phyloP scores from a whole-genome alignment of 305 asterid species.

The Solanum hybrid region DNA sequence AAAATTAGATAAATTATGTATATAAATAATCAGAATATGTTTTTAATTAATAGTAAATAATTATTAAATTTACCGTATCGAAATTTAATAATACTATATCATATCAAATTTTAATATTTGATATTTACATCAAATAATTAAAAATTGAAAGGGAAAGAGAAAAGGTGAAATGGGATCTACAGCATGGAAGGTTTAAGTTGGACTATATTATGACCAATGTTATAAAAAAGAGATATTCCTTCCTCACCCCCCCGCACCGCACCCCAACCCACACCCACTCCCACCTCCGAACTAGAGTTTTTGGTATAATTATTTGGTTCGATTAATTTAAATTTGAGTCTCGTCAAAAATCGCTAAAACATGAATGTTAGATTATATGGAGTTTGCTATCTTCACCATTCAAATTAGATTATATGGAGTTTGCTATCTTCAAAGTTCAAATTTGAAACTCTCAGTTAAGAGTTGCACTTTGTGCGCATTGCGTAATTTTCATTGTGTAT shows the following conservation, averaged over 20 bases:
- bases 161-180: background rate
- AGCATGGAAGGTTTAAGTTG: background rate
- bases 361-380: background rate
- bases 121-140: background rate
- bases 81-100: no score
- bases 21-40: no score
- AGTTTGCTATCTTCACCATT: no score
- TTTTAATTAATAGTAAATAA: no score
- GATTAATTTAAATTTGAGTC: background rate
- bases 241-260: no score
- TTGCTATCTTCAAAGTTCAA: background rate
- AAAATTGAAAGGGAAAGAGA: background rate
- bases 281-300: background rate
- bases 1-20: no score
- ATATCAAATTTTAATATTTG: background rate
- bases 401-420: no score
- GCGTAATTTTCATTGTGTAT: no score
- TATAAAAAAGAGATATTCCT: background rate
- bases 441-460: background rate
- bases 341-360: accelerated
- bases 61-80: no score
- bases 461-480: background rate
- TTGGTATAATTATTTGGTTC: background rate
- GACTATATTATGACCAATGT: background rate
- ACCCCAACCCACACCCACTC: background rate